Evolutionary conservation across 129 eudicot species (phyloP).

Genomic region (Tanacetum coccineum): DNA sequence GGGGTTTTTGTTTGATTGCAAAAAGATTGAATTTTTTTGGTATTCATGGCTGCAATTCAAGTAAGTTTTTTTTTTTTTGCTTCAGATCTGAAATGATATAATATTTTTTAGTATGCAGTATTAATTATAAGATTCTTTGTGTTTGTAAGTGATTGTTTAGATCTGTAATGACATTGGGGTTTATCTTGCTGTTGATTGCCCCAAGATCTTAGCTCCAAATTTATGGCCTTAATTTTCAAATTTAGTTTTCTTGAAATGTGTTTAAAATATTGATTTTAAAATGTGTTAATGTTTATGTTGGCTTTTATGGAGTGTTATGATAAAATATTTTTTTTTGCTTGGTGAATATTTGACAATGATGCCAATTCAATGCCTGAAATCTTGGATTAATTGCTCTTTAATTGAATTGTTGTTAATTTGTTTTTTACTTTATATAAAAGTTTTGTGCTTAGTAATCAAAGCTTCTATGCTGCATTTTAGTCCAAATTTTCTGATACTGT

Average conservation of each 20-base stretch:
- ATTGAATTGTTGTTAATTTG: not conserved
- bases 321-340: not conserved
- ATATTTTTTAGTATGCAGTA: not conserved
- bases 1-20: slow-evolving; percentile 28
- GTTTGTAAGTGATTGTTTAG: slow-evolving; percentile 31
- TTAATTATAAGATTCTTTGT: slow-evolving; percentile 22
- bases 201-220: slow-evolving; percentile 24
- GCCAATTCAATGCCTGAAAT: slow-evolving; percentile 9
- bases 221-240: slow-evolving; percentile 2
- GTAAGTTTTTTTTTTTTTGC: slow-evolving; percentile 11
- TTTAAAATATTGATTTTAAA: slow-evolving; percentile 14
- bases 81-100: slow-evolving; percentile 35
- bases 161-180: slow-evolving; percentile 34
- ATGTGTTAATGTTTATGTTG: not conserved
- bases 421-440: not conserved
- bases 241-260: not conserved
- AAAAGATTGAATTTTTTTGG: slow-evolving; percentile 27
- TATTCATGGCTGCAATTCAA: slow-evolving; percentile 27
- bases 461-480: slow-evolving; percentile 7
- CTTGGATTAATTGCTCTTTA: not conserved
- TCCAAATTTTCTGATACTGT: slow-evolving; percentile 17
- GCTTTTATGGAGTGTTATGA: not conserved
- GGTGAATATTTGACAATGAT: not conserved
- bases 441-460: not conserved
- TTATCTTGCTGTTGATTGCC: slow-evolving; percentile 22